Conservation (phyloP, 495 filamentous ascomycete genomes). For the Parathielavia appendiculata region DNA sequence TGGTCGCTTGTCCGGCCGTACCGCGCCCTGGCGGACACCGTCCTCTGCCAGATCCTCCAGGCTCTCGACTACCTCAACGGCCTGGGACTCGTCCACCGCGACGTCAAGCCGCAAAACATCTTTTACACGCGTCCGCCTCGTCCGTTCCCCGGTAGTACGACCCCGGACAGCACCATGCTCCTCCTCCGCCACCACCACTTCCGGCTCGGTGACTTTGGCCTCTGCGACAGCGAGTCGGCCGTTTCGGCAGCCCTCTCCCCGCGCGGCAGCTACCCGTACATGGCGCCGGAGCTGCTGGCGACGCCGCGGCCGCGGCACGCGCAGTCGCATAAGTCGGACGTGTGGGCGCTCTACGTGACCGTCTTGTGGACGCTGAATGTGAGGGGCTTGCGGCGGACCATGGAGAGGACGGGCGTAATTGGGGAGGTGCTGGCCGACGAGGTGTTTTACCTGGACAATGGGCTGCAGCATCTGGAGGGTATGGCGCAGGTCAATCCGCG, state of each 20-base stretch:
- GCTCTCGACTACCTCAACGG: constrained; percentile 11
- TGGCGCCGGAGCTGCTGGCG: not conserved
- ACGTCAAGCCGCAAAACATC: constrained; percentile 19
- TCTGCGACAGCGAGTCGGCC: not conserved
- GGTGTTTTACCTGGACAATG: too few species aligned
- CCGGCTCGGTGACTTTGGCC: constrained; percentile 12
- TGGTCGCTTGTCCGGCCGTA: not conserved
- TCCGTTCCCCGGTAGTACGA: too few species aligned
- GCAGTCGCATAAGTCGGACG: constrained; percentile 8
- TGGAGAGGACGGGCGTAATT: too few species aligned
- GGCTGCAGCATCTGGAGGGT: too few species aligned
- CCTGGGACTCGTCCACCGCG: constrained; percentile 10
- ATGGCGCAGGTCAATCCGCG: too few species aligned
- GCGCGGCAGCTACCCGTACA: not conserved
- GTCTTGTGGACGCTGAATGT: constrained; percentile 2
- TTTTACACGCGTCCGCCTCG: constrained; percentile 1
- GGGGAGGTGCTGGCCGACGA: too few species aligned
- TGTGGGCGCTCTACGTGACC: constrained; percentile 12
- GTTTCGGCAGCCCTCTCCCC: not conserved
- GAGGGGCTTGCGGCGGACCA: not conserved
- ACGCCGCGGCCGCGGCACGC: not conserved
- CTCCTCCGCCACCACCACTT: not conserved
- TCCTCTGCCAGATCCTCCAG: constrained; percentile 12
- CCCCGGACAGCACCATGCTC: too few species aligned
- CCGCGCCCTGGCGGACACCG: not conserved